phyloP scores from a whole-genome alignment of 2,329 filamentous ascomycete genomes.

The Leptodontidium sp. region DNA sequence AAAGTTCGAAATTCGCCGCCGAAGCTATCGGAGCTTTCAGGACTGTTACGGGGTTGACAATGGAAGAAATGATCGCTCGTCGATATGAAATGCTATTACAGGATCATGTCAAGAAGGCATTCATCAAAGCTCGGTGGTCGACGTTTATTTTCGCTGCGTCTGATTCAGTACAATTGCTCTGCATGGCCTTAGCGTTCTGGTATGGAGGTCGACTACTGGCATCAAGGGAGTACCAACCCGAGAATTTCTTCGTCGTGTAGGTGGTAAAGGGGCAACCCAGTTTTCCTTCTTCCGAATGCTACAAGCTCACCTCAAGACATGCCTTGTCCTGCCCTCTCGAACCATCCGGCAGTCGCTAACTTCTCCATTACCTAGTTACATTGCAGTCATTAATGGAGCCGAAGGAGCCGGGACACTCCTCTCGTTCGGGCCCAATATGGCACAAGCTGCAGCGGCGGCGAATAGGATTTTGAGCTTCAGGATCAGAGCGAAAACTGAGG shows the following conservation, averaged over 20 bases:
- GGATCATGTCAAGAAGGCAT: constrained; percentile 57
- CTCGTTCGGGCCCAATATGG: constrained; percentile 61
- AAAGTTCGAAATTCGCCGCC: constrained; percentile 69
- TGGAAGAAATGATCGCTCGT: constrained; percentile 64
- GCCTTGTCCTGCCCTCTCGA: not conserved
- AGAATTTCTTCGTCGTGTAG: constrained; percentile 61
- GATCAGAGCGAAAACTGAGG: constrained; percentile 16
- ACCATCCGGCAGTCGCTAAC: not conserved
- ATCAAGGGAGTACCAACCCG: constrained; percentile 50
- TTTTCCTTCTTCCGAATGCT: not conserved
- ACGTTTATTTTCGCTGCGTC: constrained; percentile 61
- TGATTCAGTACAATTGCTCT: constrained; percentile 63
- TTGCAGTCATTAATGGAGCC: constrained; percentile 59
- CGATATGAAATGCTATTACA: constrained; percentile 58
- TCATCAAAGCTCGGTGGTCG: constrained; percentile 55
- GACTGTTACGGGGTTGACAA: constrained; percentile 53
- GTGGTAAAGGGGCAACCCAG: not conserved
- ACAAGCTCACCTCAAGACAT: not conserved
- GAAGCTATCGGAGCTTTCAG: constrained; percentile 63
- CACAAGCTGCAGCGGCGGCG: constrained; percentile 65
- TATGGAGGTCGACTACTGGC: constrained; percentile 55
- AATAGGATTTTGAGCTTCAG: constrained; percentile 62
- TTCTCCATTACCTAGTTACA: constrained; percentile 46
- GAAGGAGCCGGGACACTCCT: constrained; percentile 63
- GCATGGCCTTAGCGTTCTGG: constrained; percentile 68